Conservation (phyloP, 495 filamentous ascomycete species). For the Penicillium cataractarum region DNA sequence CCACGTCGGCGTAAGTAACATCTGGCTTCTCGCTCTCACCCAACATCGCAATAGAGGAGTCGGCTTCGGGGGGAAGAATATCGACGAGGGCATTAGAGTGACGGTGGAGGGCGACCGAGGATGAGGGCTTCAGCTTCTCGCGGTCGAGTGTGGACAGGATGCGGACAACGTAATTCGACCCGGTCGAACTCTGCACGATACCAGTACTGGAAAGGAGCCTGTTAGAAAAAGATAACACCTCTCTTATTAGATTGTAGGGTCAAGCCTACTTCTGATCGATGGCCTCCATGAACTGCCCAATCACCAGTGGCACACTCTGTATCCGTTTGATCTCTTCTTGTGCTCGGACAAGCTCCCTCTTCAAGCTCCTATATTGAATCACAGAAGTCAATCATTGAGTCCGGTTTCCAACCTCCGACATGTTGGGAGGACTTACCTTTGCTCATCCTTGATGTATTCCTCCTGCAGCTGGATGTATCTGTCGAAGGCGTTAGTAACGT, state of each 20-base stretch:
- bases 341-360: slow-evolving; percentile 93
- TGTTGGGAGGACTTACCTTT: slow-evolving; percentile 60
- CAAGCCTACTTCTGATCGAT: slow-evolving; percentile 92
- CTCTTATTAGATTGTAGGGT: background rate
- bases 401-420: background rate
- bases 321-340: slow-evolving; percentile 99
- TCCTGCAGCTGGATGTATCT: slow-evolving; percentile 98
- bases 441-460: slow-evolving; percentile 99
- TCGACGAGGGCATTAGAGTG: slow-evolving; percentile 99
- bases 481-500: slow-evolving; percentile 34
- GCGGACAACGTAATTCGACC: slow-evolving; percentile 98
- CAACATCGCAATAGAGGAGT: slow-evolving; percentile 98
- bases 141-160: slow-evolving; percentile 98
- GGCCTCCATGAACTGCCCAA: slow-evolving; percentile 99
- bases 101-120: slow-evolving; percentile 93
- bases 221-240: slow-evolving; percentile 27
- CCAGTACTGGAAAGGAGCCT: slow-evolving; percentile 68
- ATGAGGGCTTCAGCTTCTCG: slow-evolving; percentile 95
- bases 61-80: slow-evolving; percentile 95
- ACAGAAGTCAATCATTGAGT: slow-evolving; percentile 13
- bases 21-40: slow-evolving; percentile 96
- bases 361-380: slow-evolving; percentile 72
- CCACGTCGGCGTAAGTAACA: slow-evolving; percentile 97
- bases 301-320: slow-evolving; percentile 95
- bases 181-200: slow-evolving; percentile 97